These are phyloP conservation scores for Pestalotiopsis sp. DNA, from an alignment of 2,329 filamentous ascomycete genomes.

Conservation along the genomic window DNA sequence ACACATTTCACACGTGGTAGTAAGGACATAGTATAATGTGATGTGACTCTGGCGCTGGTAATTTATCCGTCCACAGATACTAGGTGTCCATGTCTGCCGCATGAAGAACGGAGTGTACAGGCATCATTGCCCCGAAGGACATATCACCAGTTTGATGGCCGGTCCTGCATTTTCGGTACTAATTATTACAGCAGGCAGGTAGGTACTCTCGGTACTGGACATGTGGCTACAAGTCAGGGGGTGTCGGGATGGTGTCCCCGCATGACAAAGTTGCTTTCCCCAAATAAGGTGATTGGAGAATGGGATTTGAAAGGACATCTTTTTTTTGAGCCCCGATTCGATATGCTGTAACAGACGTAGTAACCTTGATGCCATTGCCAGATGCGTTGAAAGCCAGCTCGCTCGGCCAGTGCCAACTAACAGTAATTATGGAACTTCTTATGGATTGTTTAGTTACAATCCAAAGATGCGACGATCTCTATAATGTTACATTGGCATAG, in stretches of 20 bases:
- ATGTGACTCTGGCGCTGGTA: background rate
- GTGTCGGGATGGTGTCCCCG: background rate
- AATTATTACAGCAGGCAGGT: background rate
- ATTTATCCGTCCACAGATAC: background rate
- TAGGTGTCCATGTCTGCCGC: background rate
- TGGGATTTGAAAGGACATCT: background rate
- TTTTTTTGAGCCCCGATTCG: background rate
- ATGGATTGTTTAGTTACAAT: no score
- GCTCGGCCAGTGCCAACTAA: no score
- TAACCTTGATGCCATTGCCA: no score
- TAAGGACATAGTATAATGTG: background rate
- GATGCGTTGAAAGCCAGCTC: no score
- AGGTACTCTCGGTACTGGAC: background rate
- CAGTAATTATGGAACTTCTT: no score
- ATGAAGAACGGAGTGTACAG: background rate
- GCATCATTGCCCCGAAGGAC: background rate
- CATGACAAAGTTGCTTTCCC: background rate
- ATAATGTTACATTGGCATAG: background rate
- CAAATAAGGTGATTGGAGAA: background rate
- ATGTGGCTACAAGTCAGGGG: conserved; percentile 1
- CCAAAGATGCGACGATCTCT: no score
- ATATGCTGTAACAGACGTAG: no score
- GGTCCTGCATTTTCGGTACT: background rate
- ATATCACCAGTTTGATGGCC: background rate
- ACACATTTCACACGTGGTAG: background rate